Percentiles rank a stretch among this genome's conserved stretches.
Evolutionary conservation across 768 basidiomycete genomes (phyloP).

Genomic region (Kwoniella pini): DNA sequence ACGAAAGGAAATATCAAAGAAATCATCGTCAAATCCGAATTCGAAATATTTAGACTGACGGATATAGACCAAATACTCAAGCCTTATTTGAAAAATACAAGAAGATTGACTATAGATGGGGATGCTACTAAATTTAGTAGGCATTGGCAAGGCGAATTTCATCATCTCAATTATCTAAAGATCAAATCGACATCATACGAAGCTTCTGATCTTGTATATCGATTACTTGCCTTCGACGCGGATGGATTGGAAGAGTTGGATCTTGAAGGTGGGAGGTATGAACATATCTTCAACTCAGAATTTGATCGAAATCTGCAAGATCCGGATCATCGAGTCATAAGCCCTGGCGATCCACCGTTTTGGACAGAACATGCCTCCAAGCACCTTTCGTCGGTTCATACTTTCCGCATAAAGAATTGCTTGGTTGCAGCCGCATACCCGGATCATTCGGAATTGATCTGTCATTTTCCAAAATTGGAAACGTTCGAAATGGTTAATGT

Average conservation of each 20-base stretch:
- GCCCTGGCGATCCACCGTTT: neutral
- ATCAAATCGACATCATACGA: constrained; percentile 1
- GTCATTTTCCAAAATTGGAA: neutral
- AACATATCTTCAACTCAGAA: constrained; percentile 1
- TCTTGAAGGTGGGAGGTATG: neutral
- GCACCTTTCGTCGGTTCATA: constrained; percentile 1
- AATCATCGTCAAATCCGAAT: constrained; percentile 8
- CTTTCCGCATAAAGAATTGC: constrained; percentile 1
- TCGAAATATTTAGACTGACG: neutral
- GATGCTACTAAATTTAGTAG: neutral
- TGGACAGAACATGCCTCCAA: constrained; percentile 1
- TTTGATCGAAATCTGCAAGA: neutral
- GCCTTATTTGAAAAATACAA: neutral
- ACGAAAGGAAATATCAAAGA: constrained; percentile 3
- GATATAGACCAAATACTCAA: constrained; percentile 8
- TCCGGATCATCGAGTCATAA: neutral
- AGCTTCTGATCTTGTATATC: constrained; percentile 7
- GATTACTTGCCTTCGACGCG: neutral
- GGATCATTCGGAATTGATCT: neutral
- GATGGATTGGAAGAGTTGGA: neutral
- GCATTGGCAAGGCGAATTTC: constrained; percentile 4
- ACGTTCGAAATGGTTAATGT: constrained; percentile 2
- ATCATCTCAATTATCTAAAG: constrained; percentile 7
- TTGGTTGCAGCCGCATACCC: neutral
- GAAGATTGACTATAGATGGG: constrained; percentile 5